Evolutionary conservation across 176 grass and related monocot genomes (phyloP), one percentile per base, ranked within the genome.

Genomic region (Raddia guianensis): DNA sequence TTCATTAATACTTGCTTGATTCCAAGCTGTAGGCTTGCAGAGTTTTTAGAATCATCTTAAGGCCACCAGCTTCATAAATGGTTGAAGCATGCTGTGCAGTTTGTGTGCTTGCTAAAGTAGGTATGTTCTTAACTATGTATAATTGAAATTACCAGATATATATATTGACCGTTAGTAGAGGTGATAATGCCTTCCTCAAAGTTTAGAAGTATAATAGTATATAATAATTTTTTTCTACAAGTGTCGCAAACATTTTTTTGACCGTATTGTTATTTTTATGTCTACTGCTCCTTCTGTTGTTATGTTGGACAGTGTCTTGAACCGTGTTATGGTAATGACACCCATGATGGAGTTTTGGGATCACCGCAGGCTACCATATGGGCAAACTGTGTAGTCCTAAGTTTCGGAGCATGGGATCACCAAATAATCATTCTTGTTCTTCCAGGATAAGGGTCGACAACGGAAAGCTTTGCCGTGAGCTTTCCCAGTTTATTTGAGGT

Each of bases 81-180:
- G 68, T 45, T 52, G 5, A 50, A 33, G 0, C 3, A 32, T 21
- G 45, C 48, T 50, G 14, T 66, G 72, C 53, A 46, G 40, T 74
- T 83, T 84, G 53, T 80, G 69, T 34, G 20, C 65, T 71, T 70
- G 18, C 6, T 20, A 3, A 47, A 56, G 55, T 76, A 75, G 43
- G 20, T 49, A 76, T 7, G 48, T 20, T 83, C 45, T 13, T 15
- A 56, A 66, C 18, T n/a, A 47, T 2, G 42, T 77, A 59, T 68
- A 12, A 40, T 40, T 40, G 37, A 66, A 74, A 82, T 43, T 57
- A 56, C 12, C 8, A 40, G 33, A 46, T 13, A 14, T 20, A 27
- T 65, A 75, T 46, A 21, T 8, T 12, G 13, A 66, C 57, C 52
- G 48, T 33, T 46, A 27, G 53, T 32, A 74, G 10, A 42, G 44